Evolutionary conservation across 2,329 filamentous ascomycete genomes (phyloP), one percentile per base, ranked within the genome.

Genomic region (Myriosclerotinia scirpicola): DNA sequence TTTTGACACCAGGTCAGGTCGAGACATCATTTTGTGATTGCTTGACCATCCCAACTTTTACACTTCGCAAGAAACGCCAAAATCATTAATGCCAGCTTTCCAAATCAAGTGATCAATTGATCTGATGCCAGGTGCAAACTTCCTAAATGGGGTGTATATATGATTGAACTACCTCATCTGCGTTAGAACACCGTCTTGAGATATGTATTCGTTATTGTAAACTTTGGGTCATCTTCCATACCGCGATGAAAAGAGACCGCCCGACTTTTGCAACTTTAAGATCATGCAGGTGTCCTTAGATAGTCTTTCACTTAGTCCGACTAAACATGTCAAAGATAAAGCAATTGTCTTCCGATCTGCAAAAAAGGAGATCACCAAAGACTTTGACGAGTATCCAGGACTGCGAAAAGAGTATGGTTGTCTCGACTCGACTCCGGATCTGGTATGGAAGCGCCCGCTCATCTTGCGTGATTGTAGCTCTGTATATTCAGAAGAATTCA

Each of bases 331-430:
- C 6, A 5, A 2, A 22, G 3, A 9, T 2, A 46, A 22, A 36
- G 5, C 0, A n/a, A 11, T 1, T 5, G 0, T 46, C 14, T 5
- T 14, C 0, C 26, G 6, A 15, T 2, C 3, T 53, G 9, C 11
- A 14, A 22, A 34, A 11, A 0, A 34, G 26, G 1, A 9, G 17
- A 17, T 53, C 26, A 3, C 5, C 1, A 15, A 46, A 44, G 2
- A 1, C 6, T 34, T 6, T 7, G 17, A 58, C 8, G 9, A 44
- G 5, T 58, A n/a, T 11, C 26, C 42, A 17, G 11, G 17, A 5
- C 7, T 46, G 11, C 17, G 26, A 34, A 59, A 3, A 36, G 1
- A 36, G 4, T n/a, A 14, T 22, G 5, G 3, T 12, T 14, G 5
- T n/a, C 1, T 46, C 7, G 20, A 1, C 40, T 34, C 20, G 3